These are phyloP conservation scores for Pseudogymnoascus sp. DNA, from an alignment of 2,329 filamentous ascomycete species.

Conservation along the genomic window DNA sequence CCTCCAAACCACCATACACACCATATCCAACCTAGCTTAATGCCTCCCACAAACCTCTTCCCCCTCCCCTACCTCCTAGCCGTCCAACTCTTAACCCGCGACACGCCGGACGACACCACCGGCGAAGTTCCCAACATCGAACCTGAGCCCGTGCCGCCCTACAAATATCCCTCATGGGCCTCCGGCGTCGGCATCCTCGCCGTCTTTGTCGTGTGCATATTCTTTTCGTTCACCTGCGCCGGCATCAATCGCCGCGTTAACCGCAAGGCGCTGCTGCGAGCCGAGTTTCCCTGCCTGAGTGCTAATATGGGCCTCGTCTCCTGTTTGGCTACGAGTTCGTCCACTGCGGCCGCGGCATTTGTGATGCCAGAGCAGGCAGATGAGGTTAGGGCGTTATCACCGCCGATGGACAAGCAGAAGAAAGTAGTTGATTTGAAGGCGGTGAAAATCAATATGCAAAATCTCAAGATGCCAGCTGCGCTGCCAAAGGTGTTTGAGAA, in stretches of 20 bases:
- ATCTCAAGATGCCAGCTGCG: neutral
- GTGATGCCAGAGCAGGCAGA: neutral
- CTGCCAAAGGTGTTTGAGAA: neutral
- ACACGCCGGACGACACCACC: neutral
- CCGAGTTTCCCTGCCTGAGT: neutral
- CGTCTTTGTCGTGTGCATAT: neutral
- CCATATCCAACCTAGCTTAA: neutral
- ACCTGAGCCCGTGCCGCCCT: neutral
- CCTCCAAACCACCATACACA: neutral
- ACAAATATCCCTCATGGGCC: neutral
- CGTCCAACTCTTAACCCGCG: neutral
- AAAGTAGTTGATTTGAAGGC: neutral
- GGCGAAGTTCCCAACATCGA: neutral
- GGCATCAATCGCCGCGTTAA: neutral
- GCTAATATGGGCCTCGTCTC: neutral
- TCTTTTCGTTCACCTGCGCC: neutral
- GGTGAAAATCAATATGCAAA: neutral
- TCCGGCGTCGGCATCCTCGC: neutral
- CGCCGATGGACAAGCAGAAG: neutral
- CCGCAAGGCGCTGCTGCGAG: neutral
- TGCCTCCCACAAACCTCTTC: conserved; percentile 1
- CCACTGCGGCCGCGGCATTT: neutral
- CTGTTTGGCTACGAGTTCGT: neutral
- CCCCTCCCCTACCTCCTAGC: neutral
- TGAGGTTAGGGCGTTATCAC: neutral